These are phyloP conservation scores for Aspergillus baeticus DNA, from an alignment of 495 filamentous ascomycete genomes.

Conservation along the genomic window DNA sequence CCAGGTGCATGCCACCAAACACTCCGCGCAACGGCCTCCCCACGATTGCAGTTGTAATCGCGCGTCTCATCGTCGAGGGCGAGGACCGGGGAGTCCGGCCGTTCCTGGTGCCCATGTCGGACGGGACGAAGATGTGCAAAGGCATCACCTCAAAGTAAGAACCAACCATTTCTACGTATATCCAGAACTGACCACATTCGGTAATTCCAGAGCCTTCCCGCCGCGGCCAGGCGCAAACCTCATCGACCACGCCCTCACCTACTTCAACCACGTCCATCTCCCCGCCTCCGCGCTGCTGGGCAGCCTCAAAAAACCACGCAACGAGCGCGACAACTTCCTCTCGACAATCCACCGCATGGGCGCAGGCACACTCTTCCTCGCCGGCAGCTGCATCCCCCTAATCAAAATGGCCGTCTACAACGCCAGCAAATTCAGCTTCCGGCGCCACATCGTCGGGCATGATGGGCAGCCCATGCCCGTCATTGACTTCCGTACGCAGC, in stretches of 20 bases:
- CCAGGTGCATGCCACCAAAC: slow-evolving; percentile 36
- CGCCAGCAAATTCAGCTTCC: slow-evolving; percentile 25
- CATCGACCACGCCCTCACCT: slow-evolving; percentile 36
- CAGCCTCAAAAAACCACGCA: slow-evolving; percentile 8
- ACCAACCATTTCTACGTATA: too few relatives aligned
- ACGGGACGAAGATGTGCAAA: slow-evolving; percentile 30
- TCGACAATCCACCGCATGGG: slow-evolving; percentile 23
- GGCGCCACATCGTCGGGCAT: slow-evolving; percentile 16
- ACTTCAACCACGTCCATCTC: slow-evolving; percentile 32
- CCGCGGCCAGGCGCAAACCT: slow-evolving; percentile 24
- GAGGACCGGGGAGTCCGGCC: slow-evolving; percentile 31
- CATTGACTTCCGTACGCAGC: slow-evolving; percentile 35
- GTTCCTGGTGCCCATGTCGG: slow-evolving; percentile 30
- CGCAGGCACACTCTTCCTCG: slow-evolving; percentile 27
- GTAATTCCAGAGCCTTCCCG: slow-evolving; percentile 20
- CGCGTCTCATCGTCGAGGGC: slow-evolving; percentile 28
- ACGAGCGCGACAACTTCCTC: slow-evolving; percentile 25
- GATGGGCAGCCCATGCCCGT: slow-evolving; percentile 17
- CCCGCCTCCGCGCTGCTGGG: slow-evolving; percentile 29
- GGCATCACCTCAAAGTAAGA: slow-evolving; percentile 29
- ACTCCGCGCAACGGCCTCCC: slow-evolving; percentile 26
- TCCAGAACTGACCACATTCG: background rate
- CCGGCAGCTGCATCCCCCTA: slow-evolving; percentile 19
- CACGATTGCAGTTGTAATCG: slow-evolving; percentile 31
- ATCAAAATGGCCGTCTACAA: slow-evolving; percentile 23